phyloP scores from a whole-genome alignment of 2,329 filamentous ascomycete genomes.

The Aspergillus bombycis region DNA sequence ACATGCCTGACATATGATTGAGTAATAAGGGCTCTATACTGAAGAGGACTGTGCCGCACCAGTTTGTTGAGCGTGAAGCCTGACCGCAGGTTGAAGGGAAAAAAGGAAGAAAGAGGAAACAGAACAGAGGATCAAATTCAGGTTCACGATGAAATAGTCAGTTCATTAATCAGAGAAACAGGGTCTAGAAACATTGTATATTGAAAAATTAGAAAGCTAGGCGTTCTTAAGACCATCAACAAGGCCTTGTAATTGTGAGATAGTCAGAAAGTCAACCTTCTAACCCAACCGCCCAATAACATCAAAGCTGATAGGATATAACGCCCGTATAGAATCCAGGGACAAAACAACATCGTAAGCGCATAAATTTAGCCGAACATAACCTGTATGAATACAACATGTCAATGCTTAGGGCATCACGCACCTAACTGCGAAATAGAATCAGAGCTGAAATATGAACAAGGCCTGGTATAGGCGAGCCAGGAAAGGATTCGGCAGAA shows the following conservation, averaged over 20 bases:
- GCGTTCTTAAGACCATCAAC: background rate
- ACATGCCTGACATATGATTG: background rate
- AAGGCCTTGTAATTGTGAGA: background rate
- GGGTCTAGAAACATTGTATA: background rate
- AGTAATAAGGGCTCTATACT: background rate
- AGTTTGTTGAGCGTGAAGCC: background rate
- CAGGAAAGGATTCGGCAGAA: background rate
- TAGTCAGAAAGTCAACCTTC: background rate
- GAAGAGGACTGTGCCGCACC: background rate
- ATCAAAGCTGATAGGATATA: background rate
- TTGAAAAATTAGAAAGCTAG: background rate
- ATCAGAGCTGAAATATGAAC: background rate
- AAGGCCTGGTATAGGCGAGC: background rate
- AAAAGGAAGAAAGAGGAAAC: background rate
- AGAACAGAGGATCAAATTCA: background rate
- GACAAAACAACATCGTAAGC: background rate
- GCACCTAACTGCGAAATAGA: background rate
- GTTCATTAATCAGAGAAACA: background rate
- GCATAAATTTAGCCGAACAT: slow-evolving; percentile 1
- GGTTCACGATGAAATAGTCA: background rate
- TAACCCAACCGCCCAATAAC: background rate
- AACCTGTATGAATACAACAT: slow-evolving; percentile 4
- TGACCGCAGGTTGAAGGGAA: background rate
- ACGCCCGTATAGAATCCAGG: background rate
- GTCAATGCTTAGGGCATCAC: background rate